Evolutionary conservation across 2,329 filamentous ascomycete species (phyloP).

Genomic region (Geosmithia flava): DNA sequence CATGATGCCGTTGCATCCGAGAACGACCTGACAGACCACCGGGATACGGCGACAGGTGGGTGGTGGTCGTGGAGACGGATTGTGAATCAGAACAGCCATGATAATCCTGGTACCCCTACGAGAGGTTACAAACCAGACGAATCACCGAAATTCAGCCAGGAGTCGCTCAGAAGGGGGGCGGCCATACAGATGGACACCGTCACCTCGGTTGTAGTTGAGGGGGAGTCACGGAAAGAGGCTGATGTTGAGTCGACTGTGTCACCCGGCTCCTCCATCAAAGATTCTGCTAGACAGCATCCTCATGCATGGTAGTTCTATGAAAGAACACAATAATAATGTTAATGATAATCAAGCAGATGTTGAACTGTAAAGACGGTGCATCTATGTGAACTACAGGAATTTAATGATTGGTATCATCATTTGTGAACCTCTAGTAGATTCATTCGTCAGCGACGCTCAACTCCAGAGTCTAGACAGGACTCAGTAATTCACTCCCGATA

Average conservation of each 20-base stretch:
- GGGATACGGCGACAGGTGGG: not conserved
- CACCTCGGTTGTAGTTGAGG: constrained; percentile 27
- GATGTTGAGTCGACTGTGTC: constrained; percentile 5
- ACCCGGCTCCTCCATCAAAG: constrained; percentile 9
- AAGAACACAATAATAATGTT: no score
- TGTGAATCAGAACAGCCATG: not conserved
- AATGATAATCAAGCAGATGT: no score
- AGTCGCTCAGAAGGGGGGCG: constrained; percentile 20
- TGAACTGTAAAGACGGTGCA: no score
- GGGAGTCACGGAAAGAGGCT: constrained; percentile 14
- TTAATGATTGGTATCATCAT: no score
- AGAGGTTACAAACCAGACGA: not conserved
- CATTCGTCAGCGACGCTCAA: no score
- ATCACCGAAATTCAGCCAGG: constrained; percentile 14
- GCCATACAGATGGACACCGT: constrained; percentile 31
- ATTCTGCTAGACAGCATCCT: constrained; percentile 8
- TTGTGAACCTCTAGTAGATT: no score
- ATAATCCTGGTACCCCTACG: not conserved
- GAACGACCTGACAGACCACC: no score
- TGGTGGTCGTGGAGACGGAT: constrained; percentile 3
- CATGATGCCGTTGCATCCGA: not conserved
- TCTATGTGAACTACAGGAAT: no score
- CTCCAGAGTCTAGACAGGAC: no score
- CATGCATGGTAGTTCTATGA: no score
- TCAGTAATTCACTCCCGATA: no score